These are phyloP conservation scores for Xylaria sp. DNA, from an alignment of 2,329 filamentous ascomycete genomes.

Conservation along the genomic window DNA sequence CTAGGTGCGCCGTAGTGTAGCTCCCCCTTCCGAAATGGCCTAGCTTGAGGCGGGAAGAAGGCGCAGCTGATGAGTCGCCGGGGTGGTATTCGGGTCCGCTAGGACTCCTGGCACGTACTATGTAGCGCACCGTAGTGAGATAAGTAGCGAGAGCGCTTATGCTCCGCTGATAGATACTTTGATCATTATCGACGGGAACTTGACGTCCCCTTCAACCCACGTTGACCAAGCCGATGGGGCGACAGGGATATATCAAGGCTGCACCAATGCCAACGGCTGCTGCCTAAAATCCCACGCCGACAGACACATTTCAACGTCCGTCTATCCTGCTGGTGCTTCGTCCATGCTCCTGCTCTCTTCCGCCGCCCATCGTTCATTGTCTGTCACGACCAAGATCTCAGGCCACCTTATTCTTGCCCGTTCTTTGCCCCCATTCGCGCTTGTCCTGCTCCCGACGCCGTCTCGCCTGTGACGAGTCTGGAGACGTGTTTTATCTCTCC, in stretches of 20 bases:
- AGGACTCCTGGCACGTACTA: conserved; percentile 42
- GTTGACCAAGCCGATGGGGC: conserved; percentile 31
- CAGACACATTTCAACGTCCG: conserved; percentile 44
- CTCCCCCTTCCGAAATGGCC: conserved; percentile 31
- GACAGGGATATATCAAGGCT: conserved; percentile 40
- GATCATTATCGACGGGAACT: conserved; percentile 31
- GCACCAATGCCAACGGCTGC: conserved; percentile 47
- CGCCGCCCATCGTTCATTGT: neutral
- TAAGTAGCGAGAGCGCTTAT: conserved; percentile 28
- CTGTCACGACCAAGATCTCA: conserved; percentile 25
- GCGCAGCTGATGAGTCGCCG: conserved; percentile 43
- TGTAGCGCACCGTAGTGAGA: conserved; percentile 37
- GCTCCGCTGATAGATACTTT: conserved; percentile 12
- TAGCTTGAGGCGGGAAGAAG: conserved; percentile 43
- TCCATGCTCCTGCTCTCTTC: conserved; percentile 15
- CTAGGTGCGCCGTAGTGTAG: neutral
- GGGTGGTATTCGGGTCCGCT: conserved; percentile 42
- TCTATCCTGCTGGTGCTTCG: conserved; percentile 35
- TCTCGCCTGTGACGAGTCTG: conserved; percentile 28
- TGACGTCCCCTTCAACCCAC: conserved; percentile 8
- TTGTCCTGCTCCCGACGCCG: conserved; percentile 17
- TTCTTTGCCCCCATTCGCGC: conserved; percentile 23
- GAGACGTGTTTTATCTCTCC: conserved; percentile 32
- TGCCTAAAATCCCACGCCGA: conserved; percentile 47
- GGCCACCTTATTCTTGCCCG: conserved; percentile 25